These are phyloP conservation scores for Tulasnella calospora DNA, from an alignment of 768 basidiomycete genomes.

Conservation along the genomic window DNA sequence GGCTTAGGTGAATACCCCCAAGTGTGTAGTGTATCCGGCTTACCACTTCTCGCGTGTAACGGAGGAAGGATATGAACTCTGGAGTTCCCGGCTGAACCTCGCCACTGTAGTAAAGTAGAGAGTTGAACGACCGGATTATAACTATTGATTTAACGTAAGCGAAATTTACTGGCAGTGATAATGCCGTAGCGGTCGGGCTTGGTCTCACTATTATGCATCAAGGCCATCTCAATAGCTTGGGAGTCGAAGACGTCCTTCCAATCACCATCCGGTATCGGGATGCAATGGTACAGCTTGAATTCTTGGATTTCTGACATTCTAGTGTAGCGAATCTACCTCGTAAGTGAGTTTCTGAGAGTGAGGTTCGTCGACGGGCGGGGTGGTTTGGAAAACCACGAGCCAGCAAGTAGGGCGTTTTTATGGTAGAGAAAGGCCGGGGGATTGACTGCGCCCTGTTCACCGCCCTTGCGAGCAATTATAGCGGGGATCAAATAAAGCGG, in stretches of 20 bases:
- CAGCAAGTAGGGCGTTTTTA: neutral
- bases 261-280: slow-evolving; percentile 5
- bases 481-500: neutral
- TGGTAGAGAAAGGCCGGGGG: neutral
- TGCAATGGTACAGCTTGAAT: neutral
- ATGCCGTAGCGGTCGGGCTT: neutral
- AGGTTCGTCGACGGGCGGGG: neutral
- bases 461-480: neutral
- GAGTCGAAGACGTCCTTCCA: neutral
- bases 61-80: neutral
- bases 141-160: neutral
- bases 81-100: neutral
- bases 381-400: neutral
- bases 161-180: neutral
- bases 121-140: slow-evolving; percentile 9
- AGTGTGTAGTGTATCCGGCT: neutral
- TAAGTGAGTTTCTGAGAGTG: neutral
- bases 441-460: neutral
- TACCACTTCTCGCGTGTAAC: neutral
- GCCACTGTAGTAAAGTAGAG: slow-evolving; percentile 6
- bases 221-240: slow-evolving; percentile 10
- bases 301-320: neutral
- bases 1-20: neutral
- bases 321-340: neutral
- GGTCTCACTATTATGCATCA: slow-evolving; percentile 10